Percentiles rank a stretch among this genome's conserved stretches.
phyloP scores from a whole-genome alignment of 352 stramenopile genomes.

The Globisporangium solare region DNA sequence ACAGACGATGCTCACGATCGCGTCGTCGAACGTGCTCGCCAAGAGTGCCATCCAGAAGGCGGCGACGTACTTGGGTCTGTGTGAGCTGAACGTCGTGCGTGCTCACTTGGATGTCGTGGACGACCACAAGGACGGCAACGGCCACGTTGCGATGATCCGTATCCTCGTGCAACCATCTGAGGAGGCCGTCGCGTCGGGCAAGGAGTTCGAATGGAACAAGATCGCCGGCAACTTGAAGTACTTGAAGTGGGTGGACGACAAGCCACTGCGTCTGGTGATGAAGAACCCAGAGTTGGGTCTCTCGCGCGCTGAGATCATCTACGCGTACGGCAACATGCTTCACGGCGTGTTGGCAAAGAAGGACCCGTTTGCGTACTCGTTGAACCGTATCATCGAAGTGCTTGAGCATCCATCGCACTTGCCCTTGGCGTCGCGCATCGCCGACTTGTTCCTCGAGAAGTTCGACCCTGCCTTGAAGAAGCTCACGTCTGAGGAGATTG shows the following conservation, averaged over 20 bases:
- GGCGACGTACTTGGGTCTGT: slow-evolving; percentile 87
- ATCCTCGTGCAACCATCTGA: slow-evolving; percentile 73
- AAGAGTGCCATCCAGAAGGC: slow-evolving; percentile 81
- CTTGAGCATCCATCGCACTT: slow-evolving; percentile 90
- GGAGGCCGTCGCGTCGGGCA: slow-evolving; percentile 33
- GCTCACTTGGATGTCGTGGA: slow-evolving; percentile 94
- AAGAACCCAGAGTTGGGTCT: slow-evolving; percentile 90
- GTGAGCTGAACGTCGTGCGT: slow-evolving; percentile 93
- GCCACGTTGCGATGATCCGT: slow-evolving; percentile 72
- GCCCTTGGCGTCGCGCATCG: slow-evolving; percentile 86
- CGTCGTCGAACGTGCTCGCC: slow-evolving; percentile 75
- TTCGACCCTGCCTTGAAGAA: slow-evolving; percentile 57
- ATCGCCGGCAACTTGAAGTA: slow-evolving; percentile 87
- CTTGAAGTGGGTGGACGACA: slow-evolving; percentile 84
- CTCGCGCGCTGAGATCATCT: slow-evolving; percentile 92
- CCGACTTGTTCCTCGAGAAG: slow-evolving; percentile 94
- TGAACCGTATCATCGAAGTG: slow-evolving; percentile 92
- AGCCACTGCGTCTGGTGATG: slow-evolving; percentile 68
- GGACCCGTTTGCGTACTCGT: slow-evolving; percentile 92
- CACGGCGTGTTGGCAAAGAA: slow-evolving; percentile 93
- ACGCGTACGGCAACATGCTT: slow-evolving; percentile 93
- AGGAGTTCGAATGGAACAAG: slow-evolving; percentile 75
- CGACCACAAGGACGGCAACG: slow-evolving; percentile 71
- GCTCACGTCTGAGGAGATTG: slow-evolving; percentile 41
- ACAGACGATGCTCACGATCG: slow-evolving; percentile 85